Evolutionary conservation across 2,329 filamentous ascomycete genomes (phyloP).

Genomic region (Aspergillus hiratsukae): DNA sequence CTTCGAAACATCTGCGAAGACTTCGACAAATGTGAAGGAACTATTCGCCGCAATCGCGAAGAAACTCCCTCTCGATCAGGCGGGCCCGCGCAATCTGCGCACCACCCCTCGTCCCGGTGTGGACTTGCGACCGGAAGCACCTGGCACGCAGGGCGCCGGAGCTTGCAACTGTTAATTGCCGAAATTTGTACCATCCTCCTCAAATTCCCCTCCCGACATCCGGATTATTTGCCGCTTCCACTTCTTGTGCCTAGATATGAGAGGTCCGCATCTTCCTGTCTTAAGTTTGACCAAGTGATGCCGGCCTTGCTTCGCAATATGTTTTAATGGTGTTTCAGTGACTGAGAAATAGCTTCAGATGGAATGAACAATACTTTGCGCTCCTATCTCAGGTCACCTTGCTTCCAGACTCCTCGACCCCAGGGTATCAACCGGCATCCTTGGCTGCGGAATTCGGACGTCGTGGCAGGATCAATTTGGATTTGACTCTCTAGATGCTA

Average conservation of each 20-base stretch:
- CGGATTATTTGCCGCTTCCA: slow-evolving; percentile 5
- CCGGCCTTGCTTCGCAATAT: slow-evolving; percentile 2
- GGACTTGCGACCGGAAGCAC: slow-evolving; percentile 60
- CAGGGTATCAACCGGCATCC: slow-evolving; percentile 8
- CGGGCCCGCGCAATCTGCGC: slow-evolving; percentile 80
- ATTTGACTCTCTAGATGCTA: slow-evolving; percentile 28
- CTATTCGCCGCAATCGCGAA: slow-evolving; percentile 97
- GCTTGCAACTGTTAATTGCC: slow-evolving; percentile 59
- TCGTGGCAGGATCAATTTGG: slow-evolving; percentile 21
- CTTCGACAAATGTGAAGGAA: slow-evolving; percentile 90
- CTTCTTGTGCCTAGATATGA: slow-evolving; percentile 16
- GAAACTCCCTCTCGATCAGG: slow-evolving; percentile 95
- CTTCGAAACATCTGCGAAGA: slow-evolving; percentile 98
- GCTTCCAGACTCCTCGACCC: slow-evolving; percentile 9
- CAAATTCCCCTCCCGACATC: slow-evolving; percentile 1
- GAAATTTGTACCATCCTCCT: neutral
- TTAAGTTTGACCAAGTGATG: slow-evolving; percentile 1
- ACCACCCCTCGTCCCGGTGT: slow-evolving; percentile 60
- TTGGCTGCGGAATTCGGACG: slow-evolving; percentile 10
- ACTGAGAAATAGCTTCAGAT: slow-evolving; percentile 5
- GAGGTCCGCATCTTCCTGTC: slow-evolving; percentile 10
- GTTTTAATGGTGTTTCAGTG: slow-evolving; percentile 11
- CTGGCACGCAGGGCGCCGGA: slow-evolving; percentile 55
- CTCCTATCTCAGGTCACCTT: slow-evolving; percentile 5
- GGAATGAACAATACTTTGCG: slow-evolving; percentile 3